phyloP scores from a whole-genome alignment of 2,329 filamentous ascomycete genomes.

The Hymenoscyphus repandus region DNA sequence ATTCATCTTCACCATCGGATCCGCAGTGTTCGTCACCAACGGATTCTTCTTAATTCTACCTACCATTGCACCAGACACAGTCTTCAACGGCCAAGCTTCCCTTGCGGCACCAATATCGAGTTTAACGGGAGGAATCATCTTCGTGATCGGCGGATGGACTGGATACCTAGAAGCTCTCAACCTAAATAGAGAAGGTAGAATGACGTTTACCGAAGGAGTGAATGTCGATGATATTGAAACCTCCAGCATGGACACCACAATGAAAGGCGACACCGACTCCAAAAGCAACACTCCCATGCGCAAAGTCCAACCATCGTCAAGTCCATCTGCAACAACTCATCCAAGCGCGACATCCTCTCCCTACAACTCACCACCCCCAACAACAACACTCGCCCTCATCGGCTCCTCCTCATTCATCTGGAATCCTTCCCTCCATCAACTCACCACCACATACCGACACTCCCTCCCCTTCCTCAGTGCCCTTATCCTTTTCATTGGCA shows the following conservation, averaged over 20 bases:
- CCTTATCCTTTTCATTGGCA: conserved; percentile 16
- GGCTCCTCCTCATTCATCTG: conserved; percentile 16
- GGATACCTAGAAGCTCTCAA: conserved; percentile 21
- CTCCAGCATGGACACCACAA: background rate
- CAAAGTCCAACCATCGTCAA: background rate
- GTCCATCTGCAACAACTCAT: background rate
- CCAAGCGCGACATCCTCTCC: background rate
- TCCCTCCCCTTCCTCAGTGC: conserved; percentile 13
- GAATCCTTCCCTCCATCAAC: conserved; percentile 11
- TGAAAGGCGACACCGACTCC: conserved; percentile 2
- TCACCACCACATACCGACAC: conserved; percentile 7
- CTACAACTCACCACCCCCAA: no score
- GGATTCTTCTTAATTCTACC: conserved; percentile 21
- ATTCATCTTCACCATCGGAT: conserved; percentile 17
- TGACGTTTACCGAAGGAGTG: conserved; percentile 11
- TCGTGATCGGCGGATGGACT: conserved; percentile 16
- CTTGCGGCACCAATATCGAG: conserved; percentile 16
- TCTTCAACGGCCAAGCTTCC: conserved; percentile 10
- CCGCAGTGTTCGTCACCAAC: conserved; percentile 19
- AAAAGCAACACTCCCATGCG: conserved; percentile 1
- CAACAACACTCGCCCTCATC: conserved; percentile 8
- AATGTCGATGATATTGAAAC: conserved; percentile 5
- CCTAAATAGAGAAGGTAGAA: conserved; percentile 9
- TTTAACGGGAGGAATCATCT: conserved; percentile 16
- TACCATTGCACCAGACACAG: conserved; percentile 11